Evolutionary conservation across 768 basidiomycete species (phyloP).

Genomic region (Rhizopogon sp.): DNA sequence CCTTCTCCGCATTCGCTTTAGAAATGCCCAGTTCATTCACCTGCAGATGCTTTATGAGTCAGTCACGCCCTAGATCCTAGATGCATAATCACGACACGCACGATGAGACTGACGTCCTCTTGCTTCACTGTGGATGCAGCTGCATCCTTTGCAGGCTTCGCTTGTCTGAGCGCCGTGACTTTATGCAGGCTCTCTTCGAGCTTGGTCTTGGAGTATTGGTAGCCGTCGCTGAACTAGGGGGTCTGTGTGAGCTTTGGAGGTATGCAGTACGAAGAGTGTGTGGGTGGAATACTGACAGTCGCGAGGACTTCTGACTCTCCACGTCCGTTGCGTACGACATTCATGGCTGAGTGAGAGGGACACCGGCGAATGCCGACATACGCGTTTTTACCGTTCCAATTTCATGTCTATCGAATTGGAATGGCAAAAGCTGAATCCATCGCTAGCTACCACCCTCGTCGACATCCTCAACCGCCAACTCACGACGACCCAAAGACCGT

Average conservation of each 20-base stretch:
- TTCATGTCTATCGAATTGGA: slow-evolving; percentile 93
- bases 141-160: slow-evolving; percentile 39
- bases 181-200: slow-evolving; percentile 38
- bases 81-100: slow-evolving; percentile 9
- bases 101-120: slow-evolving; percentile 24
- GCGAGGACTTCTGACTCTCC: slow-evolving; percentile 15
- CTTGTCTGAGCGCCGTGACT: slow-evolving; percentile 47
- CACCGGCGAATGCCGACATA: not conserved
- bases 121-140: slow-evolving; percentile 13
- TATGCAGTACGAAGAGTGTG: no score
- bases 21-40: slow-evolving; percentile 26
- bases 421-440: slow-evolving; percentile 78
- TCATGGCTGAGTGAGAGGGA: not conserved
- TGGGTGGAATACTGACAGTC: not conserved
- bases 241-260: slow-evolving; percentile 25
- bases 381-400: not conserved
- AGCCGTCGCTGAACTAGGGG: slow-evolving; percentile 48
- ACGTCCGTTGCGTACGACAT: slow-evolving; percentile 3
- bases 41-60: slow-evolving; percentile 4
- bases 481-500: slow-evolving; percentile 65
- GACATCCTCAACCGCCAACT: slow-evolving; percentile 79
- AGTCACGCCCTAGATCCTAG: not conserved
- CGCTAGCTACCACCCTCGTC: slow-evolving; percentile 65
- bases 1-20: slow-evolving; percentile 24
- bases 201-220: slow-evolving; percentile 35